Evolutionary conservation across 768 basidiomycete genomes (phyloP).

Genomic region (Mycena venus): DNA sequence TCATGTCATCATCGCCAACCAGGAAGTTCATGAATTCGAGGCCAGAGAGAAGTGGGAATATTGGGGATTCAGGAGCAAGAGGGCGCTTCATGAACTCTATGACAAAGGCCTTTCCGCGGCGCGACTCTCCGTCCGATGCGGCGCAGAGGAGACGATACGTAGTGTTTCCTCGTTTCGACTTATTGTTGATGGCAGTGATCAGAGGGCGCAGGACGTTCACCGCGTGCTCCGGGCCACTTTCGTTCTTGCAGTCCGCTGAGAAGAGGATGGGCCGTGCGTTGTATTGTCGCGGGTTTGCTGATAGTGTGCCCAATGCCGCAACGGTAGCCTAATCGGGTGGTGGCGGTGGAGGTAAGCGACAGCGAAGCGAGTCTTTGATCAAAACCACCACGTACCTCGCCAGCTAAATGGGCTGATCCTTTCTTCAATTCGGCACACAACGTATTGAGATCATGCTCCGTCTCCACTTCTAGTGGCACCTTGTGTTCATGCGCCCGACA

Average conservation of each 20-base stretch:
- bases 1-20: neutral
- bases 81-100: constrained; percentile 12
- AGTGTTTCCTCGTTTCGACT: neutral
- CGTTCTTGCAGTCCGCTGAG: constrained; percentile 9
- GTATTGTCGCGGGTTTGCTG: neutral
- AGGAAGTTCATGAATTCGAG: neutral
- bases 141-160: neutral
- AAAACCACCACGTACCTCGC: constrained; percentile 3
- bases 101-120: neutral
- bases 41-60: neutral
- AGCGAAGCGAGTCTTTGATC: neutral
- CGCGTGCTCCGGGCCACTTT: neutral
- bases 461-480: too few relatives aligned
- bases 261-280: neutral
- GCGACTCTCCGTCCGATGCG: too few relatives aligned
- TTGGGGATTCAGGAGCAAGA: neutral
- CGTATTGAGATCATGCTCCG: too few relatives aligned
- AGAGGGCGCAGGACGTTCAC: neutral
- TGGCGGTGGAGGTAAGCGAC: neutral
- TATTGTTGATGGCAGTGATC: neutral
- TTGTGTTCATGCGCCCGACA: neutral
- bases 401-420: neutral
- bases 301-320: neutral
- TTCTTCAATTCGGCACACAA: neutral
- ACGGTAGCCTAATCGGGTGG: neutral